These are phyloP conservation scores for Emmonsiellopsis sp. DNA, from an alignment of 2,329 filamentous ascomycete species.

Conservation along the genomic window DNA sequence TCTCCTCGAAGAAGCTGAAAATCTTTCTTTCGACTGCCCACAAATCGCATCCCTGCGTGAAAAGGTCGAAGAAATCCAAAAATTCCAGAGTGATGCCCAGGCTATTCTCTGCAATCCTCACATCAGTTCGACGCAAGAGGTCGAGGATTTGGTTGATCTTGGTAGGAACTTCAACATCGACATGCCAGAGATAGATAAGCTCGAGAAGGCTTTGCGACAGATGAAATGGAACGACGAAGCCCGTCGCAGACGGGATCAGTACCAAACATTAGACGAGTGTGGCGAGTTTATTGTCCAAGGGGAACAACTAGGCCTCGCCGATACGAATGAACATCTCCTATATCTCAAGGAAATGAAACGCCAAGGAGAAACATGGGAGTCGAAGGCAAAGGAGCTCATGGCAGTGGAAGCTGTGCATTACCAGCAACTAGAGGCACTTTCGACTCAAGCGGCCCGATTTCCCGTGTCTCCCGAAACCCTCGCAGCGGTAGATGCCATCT, in stretches of 20 bases:
- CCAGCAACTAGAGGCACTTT: conserved; percentile 85
- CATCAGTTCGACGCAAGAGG: conserved; percentile 57
- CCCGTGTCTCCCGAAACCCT: conserved; percentile 78
- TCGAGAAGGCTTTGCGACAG: conserved; percentile 73
- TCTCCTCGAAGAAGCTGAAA: conserved; percentile 72
- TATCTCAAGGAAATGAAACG: conserved; percentile 67
- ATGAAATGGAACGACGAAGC: conserved; percentile 82
- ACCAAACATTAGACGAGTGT: conserved; percentile 69
- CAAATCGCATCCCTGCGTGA: conserved; percentile 82
- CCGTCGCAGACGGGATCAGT: conserved; percentile 53
- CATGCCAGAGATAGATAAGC: conserved; percentile 73
- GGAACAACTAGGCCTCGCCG: conserved; percentile 64
- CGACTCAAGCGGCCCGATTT: conserved; percentile 66
- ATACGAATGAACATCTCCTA: conserved; percentile 68
- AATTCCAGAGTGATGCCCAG: conserved; percentile 70
- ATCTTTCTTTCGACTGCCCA: conserved; percentile 83
- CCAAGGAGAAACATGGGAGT: conserved; percentile 79
- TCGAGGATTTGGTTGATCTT: conserved; percentile 84
- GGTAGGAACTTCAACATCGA: conserved; percentile 86
- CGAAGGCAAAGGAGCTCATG: conserved; percentile 86
- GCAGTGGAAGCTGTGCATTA: conserved; percentile 87
- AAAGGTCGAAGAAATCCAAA: conserved; percentile 71
- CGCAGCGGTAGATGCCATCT: conserved; percentile 73
- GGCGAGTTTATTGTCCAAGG: conserved; percentile 69
- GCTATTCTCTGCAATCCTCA: conserved; percentile 58